Percentiles rank a stretch among this genome's conserved stretches.
These are phyloP conservation scores for Rhinocladiella similis DNA, from an alignment of 2,329 filamentous ascomycete genomes.

Conservation along the genomic window DNA sequence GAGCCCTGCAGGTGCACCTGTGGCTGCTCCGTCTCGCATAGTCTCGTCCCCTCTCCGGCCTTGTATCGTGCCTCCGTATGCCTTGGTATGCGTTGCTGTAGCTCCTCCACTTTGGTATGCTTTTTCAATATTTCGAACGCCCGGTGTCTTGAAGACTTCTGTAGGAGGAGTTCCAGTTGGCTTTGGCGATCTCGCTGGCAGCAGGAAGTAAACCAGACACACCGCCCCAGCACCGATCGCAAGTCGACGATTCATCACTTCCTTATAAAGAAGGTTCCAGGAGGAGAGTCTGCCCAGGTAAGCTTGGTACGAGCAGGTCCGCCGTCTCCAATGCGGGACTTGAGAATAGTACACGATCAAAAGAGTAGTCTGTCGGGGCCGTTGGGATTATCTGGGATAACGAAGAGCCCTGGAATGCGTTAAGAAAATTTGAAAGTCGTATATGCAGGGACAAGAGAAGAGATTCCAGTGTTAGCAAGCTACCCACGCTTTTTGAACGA, in stretches of 20 bases:
- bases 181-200: constrained; percentile 13
- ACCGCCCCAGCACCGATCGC: constrained; percentile 9
- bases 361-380: background rate
- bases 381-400: background rate
- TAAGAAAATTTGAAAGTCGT: too few relatives aligned
- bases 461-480: too few relatives aligned
- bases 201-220: constrained; percentile 10
- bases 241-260: constrained; percentile 9
- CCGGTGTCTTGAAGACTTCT: constrained; percentile 19
- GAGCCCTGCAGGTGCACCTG: constrained; percentile 13
- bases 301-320: constrained; percentile 14
- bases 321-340: constrained; percentile 6
- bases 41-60: constrained; percentile 16
- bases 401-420: background rate
- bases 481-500: too few relatives aligned
- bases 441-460: too few relatives aligned
- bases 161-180: constrained; percentile 9
- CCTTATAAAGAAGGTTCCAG: background rate
- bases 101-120: constrained; percentile 25
- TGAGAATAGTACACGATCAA: background rate
- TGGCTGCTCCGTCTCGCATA: constrained; percentile 16
- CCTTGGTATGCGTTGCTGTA: constrained; percentile 27
- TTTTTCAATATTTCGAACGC: constrained; percentile 27
- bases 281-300: constrained; percentile 4
- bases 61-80: constrained; percentile 27